Conservation (phyloP, 2,329 filamentous ascomycete genomes). For the Venturia effusa region DNA sequence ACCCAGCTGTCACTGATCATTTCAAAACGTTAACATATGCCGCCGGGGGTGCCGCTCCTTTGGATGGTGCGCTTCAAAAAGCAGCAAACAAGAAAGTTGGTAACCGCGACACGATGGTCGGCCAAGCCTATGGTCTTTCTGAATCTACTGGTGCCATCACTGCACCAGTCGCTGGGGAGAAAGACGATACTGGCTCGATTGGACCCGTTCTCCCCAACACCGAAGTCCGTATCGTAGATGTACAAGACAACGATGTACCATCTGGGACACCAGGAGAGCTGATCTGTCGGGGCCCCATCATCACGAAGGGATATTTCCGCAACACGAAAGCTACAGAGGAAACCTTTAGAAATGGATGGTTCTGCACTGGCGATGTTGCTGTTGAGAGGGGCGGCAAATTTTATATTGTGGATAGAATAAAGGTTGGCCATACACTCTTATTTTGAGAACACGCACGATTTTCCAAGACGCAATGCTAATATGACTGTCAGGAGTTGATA, state of each 20-base stretch:
- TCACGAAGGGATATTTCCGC: conserved; percentile 28
- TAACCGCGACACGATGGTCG: conserved; percentile 29
- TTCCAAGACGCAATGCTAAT: background rate
- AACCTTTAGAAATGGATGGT: conserved; percentile 27
- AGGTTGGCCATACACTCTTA: background rate
- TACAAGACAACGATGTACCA: conserved; percentile 8
- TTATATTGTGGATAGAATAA: conserved; percentile 27
- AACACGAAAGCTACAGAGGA: conserved; percentile 25
- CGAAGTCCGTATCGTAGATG: conserved; percentile 4
- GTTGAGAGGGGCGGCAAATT: conserved; percentile 25
- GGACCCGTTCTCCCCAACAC: conserved; percentile 29
- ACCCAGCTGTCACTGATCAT: conserved; percentile 43
- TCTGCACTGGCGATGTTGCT: conserved; percentile 32
- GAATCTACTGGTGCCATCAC: conserved; percentile 35
- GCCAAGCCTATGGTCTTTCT: conserved; percentile 12
- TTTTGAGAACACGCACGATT: too few species aligned
- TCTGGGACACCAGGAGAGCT: conserved; percentile 23
- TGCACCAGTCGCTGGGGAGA: conserved; percentile 38
- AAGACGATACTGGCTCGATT: conserved; percentile 38
- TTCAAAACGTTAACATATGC: conserved; percentile 40
- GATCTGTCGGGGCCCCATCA: conserved; percentile 16
- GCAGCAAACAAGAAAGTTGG: conserved; percentile 41
- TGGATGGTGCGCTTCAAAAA: conserved; percentile 43
- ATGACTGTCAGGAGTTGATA: conserved; percentile 27
- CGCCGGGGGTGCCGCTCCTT: conserved; percentile 44